Evolutionary conservation across 768 basidiomycete species (phyloP).

Genomic region (Lenzites betulinus): DNA sequence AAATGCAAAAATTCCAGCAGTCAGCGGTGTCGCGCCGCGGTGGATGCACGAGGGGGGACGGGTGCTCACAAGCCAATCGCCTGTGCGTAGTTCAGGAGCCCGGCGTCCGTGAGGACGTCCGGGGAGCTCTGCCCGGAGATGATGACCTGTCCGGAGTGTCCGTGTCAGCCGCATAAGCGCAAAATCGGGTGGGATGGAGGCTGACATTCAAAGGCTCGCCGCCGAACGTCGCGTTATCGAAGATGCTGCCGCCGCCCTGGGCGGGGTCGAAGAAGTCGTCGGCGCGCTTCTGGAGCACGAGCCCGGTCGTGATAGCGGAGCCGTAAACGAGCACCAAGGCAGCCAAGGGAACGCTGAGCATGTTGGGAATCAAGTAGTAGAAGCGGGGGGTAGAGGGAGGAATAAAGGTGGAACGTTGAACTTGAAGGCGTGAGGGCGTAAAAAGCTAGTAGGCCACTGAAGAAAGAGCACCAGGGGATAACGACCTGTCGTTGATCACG

Average conservation of each 20-base stretch:
- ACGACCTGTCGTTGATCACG: conserved; percentile 16
- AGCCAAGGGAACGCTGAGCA: conserved; percentile 1
- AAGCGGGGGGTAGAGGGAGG: background rate
- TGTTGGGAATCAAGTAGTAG: background rate
- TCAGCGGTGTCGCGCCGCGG: background rate
- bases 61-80: conserved; percentile 61
- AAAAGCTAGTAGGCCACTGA: background rate
- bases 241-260: conserved; percentile 43
- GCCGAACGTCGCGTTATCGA: conserved; percentile 39
- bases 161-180: background rate
- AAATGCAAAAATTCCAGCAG: too few species aligned
- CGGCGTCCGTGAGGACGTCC: conserved; percentile 55
- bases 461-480: background rate
- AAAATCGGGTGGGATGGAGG: background rate
- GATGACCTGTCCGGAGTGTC: conserved; percentile 44
- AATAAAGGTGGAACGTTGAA: too few species aligned
- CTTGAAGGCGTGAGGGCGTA: too few species aligned
- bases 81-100: conserved; percentile 58
- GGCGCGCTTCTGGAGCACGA: conserved; percentile 11
- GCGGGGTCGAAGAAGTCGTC: conserved; percentile 39
- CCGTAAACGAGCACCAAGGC: conserved; percentile 2
- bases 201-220: conserved; percentile 52
- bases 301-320: conserved; percentile 4
- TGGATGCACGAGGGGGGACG: background rate
- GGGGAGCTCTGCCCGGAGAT: conserved; percentile 64